Base-by-base conservation (phyloP, 2,329 filamentous ascomycete genomes). In the Apiospora malaysiana region DNA sequence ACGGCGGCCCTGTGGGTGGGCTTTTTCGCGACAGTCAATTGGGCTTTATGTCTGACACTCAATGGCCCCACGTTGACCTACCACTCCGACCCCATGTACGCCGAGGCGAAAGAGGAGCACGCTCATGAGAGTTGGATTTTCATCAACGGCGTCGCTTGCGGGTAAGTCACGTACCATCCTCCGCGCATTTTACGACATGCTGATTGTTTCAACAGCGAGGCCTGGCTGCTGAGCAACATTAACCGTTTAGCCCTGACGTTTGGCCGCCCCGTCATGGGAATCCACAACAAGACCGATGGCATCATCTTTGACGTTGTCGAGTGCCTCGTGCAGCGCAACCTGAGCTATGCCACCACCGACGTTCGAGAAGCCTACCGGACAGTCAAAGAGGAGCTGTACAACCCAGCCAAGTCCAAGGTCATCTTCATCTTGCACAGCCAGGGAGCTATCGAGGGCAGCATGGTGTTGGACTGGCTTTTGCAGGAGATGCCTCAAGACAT, bases 381-480 rank as follows among this genome's bases (percentile, higher is more conserved):
- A 27, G 81, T 95, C 73, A 92, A 93, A 78, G 82, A 88, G 27
- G 86, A 87, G 27, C 83, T 95, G 8, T 88, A 92, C 74, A 85
- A 92, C 70, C 86, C 87, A 0, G 78, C 83, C 21, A 88, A 91
- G 71, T 87, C 87, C 45, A 94, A 93, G 77, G 88, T 95, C 3
- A 83, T 95, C 40, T 86, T 95, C 70, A 88, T 95, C 72, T 83
- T 93, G 47, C 93, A 96, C 79, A 93, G 91, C 0, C 93, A 95
- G 79, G 93, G 93, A 4, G 92, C 87, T 18, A 93, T 95, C 68
- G 90, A 94, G 77, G 91, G 90, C 1, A 88, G 91, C 3, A 82
- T 94, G 70, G 90, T 93, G 6, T 81, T 95, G 8, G 93, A 96
- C 81, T 93, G 92, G 91, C 85, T 95, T 1, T 84, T 94, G 1